Evolutionary conservation across 371 early-diverging fungal species (phyloP).

Genomic region (Parasitella parasitica): DNA sequence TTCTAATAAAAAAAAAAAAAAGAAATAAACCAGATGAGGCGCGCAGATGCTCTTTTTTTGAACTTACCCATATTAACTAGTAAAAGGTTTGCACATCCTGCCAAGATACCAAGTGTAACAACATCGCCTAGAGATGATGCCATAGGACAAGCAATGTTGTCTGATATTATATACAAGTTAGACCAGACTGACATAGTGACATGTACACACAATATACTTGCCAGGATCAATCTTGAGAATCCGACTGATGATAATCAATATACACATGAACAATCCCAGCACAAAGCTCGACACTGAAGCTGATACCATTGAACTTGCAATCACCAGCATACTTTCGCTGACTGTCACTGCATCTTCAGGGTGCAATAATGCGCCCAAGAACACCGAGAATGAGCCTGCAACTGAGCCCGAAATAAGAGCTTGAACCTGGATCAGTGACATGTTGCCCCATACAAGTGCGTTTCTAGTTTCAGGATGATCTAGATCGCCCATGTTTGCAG

Average conservation of each 20-base stretch:
- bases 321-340: constrained; percentile 63
- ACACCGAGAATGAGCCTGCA: constrained; percentile 68
- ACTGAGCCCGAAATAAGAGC: constrained; percentile 66
- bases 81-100: constrained; percentile 56
- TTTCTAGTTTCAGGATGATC: constrained; percentile 52
- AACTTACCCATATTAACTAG: constrained; percentile 43
- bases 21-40: neutral
- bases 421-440: constrained; percentile 75
- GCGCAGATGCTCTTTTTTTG: constrained; percentile 2
- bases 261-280: constrained; percentile 74
- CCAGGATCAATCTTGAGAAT: constrained; percentile 76
- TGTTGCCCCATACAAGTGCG: constrained; percentile 63
- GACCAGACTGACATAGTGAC: neutral
- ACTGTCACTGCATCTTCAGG: constrained; percentile 48
- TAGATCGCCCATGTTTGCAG: constrained; percentile 69
- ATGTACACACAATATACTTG: constrained; percentile 17
- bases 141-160: constrained; percentile 72
- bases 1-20: too few relatives aligned
- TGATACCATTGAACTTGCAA: constrained; percentile 72
- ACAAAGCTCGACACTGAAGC: constrained; percentile 73
- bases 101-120: constrained; percentile 66
- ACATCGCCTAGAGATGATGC: constrained; percentile 77
- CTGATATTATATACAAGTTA: constrained; percentile 12
- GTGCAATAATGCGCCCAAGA: constrained; percentile 59
- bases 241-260: constrained; percentile 68